Conservation (phyloP, 139 green algal species). For the Coccomyxa sp. region DNA sequence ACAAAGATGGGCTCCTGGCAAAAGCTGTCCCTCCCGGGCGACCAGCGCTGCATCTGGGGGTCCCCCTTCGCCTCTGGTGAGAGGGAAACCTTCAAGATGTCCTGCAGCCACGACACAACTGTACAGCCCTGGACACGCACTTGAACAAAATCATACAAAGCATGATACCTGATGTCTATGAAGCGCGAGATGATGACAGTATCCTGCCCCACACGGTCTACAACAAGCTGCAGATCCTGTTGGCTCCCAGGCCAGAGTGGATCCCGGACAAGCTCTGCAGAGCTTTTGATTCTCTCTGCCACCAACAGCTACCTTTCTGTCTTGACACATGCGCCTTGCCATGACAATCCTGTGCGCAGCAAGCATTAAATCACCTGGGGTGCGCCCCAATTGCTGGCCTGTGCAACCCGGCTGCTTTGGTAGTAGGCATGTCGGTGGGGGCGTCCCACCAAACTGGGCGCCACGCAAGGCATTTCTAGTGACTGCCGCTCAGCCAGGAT, state of each 20-base stretch:
- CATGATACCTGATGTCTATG: not conserved
- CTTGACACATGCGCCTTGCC: not conserved
- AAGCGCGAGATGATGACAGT: no score
- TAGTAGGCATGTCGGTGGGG: conserved; percentile 7
- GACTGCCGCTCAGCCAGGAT: not conserved
- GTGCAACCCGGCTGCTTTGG: not conserved
- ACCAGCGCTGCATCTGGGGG: not conserved
- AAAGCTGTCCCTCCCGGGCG: not conserved
- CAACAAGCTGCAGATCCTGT: not conserved
- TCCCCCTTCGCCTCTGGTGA: not conserved
- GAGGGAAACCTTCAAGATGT: not conserved
- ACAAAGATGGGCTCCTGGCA: not conserved
- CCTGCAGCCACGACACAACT: not conserved
- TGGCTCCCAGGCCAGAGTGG: no score
- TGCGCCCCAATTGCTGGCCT: not conserved
- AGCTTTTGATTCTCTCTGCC: not conserved
- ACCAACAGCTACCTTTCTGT: not conserved
- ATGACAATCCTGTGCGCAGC: not conserved
- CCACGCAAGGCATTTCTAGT: not conserved
- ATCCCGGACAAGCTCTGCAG: not conserved
- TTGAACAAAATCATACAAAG: not conserved
- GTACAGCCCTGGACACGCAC: not conserved
- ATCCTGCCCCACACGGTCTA: no score
- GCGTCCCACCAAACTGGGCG: not conserved
- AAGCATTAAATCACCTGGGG: not conserved